Conservation (phyloP, 73 alveolate species). For the Symbiodinium pilosum region DNA sequence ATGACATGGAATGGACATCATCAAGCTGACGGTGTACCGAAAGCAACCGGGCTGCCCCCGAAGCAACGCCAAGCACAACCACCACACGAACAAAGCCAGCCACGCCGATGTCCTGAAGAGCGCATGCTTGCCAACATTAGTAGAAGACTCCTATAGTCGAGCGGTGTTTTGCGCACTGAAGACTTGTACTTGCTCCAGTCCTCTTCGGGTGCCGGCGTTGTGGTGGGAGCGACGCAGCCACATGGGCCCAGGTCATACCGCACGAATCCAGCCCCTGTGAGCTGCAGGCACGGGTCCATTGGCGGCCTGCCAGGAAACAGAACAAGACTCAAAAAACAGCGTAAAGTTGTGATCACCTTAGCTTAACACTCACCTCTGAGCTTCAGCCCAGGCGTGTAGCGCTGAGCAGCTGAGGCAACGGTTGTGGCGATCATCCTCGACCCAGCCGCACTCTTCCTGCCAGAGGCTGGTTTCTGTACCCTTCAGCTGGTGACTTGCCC, state of each 20-base stretch:
- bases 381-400: conserved; percentile 68
- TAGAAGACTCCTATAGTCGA: too few relatives aligned
- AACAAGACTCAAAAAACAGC: not conserved
- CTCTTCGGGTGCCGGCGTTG: conserved; percentile 29
- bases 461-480: too few relatives aligned
- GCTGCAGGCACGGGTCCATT: conserved; percentile 26
- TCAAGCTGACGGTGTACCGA: too few relatives aligned
- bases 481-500: too few relatives aligned
- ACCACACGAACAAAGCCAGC: conserved; percentile 50
- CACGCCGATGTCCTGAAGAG: conserved; percentile 21
- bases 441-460: conserved; percentile 85
- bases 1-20: too few relatives aligned
- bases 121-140: too few relatives aligned
- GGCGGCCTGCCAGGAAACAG: conserved; percentile 47
- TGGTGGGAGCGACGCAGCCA: conserved; percentile 48
- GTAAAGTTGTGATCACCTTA: too few relatives aligned
- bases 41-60: not conserved
- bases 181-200: too few relatives aligned
- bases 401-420: conserved; percentile 49
- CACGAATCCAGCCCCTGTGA: not conserved
- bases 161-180: too few relatives aligned
- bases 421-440: conserved; percentile 46
- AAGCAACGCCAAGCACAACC: conserved; percentile 26
- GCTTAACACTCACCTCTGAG: not conserved
- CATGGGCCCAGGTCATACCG: conserved; percentile 73